Evolutionary conservation across 768 basidiomycete species (phyloP).

Genomic region (Auricularia sp.): DNA sequence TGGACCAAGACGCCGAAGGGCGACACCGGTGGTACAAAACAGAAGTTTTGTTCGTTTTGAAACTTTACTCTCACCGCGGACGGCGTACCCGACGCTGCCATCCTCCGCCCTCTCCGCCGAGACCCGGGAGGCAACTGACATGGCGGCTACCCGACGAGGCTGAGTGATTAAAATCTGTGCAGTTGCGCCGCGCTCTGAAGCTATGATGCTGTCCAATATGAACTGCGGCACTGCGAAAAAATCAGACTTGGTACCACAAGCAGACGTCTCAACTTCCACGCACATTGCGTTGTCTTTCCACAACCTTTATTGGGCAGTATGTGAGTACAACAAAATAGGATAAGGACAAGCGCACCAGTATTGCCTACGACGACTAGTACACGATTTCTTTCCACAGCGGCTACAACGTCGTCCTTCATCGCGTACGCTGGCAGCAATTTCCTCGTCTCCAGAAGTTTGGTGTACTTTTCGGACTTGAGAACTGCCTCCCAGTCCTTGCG

Average conservation of each 20-base stretch:
- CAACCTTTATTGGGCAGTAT: slow-evolving; percentile 38
- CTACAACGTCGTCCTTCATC: slow-evolving; percentile 52
- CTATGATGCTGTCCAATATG: slow-evolving; percentile 74
- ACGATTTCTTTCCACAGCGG: slow-evolving; percentile 42
- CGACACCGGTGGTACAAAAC: slow-evolving; percentile 93
- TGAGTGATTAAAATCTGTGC: slow-evolving; percentile 81
- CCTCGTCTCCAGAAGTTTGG: slow-evolving; percentile 44
- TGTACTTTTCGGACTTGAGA: slow-evolving; percentile 38
- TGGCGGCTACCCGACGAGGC: slow-evolving; percentile 79
- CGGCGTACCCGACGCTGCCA: slow-evolving; percentile 77
- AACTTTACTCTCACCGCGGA: slow-evolving; percentile 75
- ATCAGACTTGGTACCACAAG: not conserved
- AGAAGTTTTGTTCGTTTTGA: slow-evolving; percentile 59
- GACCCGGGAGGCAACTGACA: slow-evolving; percentile 81
- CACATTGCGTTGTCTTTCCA: slow-evolving; percentile 85
- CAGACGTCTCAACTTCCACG: slow-evolving; percentile 9
- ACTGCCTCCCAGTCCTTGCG: slow-evolving; percentile 42
- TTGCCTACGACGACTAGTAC: slow-evolving; percentile 85
- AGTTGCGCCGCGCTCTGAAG: slow-evolving; percentile 43
- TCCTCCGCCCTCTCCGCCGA: slow-evolving; percentile 70
- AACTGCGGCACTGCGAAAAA: slow-evolving; percentile 65
- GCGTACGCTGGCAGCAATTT: slow-evolving; percentile 67
- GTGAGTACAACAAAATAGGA: not conserved
- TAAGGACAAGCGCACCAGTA: slow-evolving; percentile 42
- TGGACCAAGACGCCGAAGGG: slow-evolving; percentile 64